Evolutionary conservation across 2,329 filamentous ascomycete species (phyloP).

Genomic region (Arthroderma sp.): DNA sequence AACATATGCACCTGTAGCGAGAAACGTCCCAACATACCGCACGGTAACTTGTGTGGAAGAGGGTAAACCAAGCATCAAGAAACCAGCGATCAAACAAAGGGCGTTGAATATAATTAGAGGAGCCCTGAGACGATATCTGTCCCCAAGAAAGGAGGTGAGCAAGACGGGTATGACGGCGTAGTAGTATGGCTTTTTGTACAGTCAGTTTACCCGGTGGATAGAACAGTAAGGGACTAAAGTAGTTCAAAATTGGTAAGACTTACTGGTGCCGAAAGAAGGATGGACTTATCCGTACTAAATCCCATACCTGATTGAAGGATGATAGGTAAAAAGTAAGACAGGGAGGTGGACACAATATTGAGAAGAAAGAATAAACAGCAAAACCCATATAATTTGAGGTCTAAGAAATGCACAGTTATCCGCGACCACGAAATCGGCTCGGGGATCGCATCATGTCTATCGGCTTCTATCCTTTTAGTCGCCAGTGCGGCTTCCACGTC

Average conservation of each 20-base stretch:
- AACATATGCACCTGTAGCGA: constrained; percentile 55
- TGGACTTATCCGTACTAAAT: constrained; percentile 40
- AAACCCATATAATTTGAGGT: constrained; percentile 53
- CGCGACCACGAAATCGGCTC: constrained; percentile 45
- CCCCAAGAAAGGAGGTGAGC: constrained; percentile 49
- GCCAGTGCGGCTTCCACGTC: constrained; percentile 44
- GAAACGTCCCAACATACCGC: constrained; percentile 51
- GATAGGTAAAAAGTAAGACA: constrained; percentile 55
- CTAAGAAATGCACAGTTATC: constrained; percentile 43
- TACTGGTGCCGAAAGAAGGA: constrained; percentile 49
- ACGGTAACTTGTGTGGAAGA: constrained; percentile 41
- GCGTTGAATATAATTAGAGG: constrained; percentile 55
- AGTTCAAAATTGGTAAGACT: constrained; percentile 3
- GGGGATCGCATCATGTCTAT: constrained; percentile 46
- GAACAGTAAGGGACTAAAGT: not conserved
- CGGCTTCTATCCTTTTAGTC: constrained; percentile 44
- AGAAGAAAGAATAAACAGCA: constrained; percentile 52
- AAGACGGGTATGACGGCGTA: constrained; percentile 53
- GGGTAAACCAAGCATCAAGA: constrained; percentile 52
- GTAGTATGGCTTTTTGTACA: constrained; percentile 42
- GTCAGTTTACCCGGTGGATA: not conserved
- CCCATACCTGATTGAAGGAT: constrained; percentile 43
- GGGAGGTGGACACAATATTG: constrained; percentile 52
- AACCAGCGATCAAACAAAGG: constrained; percentile 47
- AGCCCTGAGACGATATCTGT: constrained; percentile 46